phyloP scores from a whole-genome alignment of 2,329 filamentous ascomycete genomes.

The Keithomyces neogunnii region DNA sequence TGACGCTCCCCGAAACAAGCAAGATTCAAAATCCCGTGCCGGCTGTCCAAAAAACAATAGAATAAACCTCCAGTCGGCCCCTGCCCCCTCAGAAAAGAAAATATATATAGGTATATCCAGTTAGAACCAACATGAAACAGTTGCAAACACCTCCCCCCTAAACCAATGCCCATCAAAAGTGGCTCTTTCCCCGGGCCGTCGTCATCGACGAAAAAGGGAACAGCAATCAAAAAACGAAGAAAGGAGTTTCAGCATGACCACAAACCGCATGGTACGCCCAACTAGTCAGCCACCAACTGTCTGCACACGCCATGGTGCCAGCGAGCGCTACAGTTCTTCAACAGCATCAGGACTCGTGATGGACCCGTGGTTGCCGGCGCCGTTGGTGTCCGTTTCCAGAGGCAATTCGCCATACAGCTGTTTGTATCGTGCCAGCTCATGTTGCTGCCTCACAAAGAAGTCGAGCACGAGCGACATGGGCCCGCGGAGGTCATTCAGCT shows the following conservation, averaged over 20 bases:
- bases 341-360: slow-evolving; percentile 8
- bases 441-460: slow-evolving; percentile 51
- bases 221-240: too few species aligned
- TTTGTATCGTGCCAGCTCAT: slow-evolving; percentile 56
- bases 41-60: not conserved
- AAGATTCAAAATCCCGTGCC: not conserved
- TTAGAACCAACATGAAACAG: not conserved
- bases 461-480: slow-evolving; percentile 68
- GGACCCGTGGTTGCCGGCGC: slow-evolving; percentile 12
- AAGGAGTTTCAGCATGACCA: too few species aligned
- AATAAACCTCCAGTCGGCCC: not conserved
- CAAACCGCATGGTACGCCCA: too few species aligned
- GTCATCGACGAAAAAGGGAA: too few species aligned
- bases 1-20: not conserved
- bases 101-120: not conserved
- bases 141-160: not conserved
- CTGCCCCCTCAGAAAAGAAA: not conserved
- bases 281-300: too few species aligned
- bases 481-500: slow-evolving; percentile 64
- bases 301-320: too few species aligned
- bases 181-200: too few species aligned
- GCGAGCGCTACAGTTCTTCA: not conserved
- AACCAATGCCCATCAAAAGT: not conserved
- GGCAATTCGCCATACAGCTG: slow-evolving; percentile 38
- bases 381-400: slow-evolving; percentile 7